These are phyloP conservation scores for Boletellus deceptivus DNA, from an alignment of 1,284 basidiomycete species.

Conservation along the genomic window DNA sequence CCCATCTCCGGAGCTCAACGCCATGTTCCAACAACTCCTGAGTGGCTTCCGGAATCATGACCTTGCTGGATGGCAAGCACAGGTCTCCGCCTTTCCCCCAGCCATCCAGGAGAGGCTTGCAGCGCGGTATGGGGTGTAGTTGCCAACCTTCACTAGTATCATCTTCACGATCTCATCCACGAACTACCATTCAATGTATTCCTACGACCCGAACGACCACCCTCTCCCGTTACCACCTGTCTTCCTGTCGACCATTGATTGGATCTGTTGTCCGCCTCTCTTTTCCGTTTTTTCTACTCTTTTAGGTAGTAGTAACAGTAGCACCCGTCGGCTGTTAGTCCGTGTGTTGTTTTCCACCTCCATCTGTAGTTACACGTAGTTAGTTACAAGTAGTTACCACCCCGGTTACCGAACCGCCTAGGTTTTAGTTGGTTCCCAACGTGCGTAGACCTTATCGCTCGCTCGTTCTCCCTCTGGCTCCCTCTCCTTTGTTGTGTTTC, in stretches of 20 bases:
- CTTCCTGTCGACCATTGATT: constrained; percentile 22
- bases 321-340: constrained; percentile 9
- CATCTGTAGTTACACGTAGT: constrained; percentile 31
- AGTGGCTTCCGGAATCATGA: constrained; percentile 85
- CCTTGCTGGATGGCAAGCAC: constrained; percentile 72
- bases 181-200: constrained; percentile 11
- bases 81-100: constrained; percentile 74
- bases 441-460: constrained; percentile 25
- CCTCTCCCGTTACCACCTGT: constrained; percentile 15
- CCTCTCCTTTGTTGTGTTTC: too few relatives aligned
- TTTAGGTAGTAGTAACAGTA: constrained; percentile 26
- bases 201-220: constrained; percentile 13
- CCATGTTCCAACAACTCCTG: constrained; percentile 86
- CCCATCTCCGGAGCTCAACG: constrained; percentile 85
- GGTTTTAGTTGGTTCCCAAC: constrained; percentile 23
- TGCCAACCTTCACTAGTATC: not conserved
- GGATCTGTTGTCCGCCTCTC: constrained; percentile 18
- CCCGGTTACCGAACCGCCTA: constrained; percentile 25
- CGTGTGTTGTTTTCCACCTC: constrained; percentile 21
- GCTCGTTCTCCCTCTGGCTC: too few relatives aligned
- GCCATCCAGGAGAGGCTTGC: constrained; percentile 76
- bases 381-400: constrained; percentile 34
- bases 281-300: not conserved
- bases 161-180: constrained; percentile 20
- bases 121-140: constrained; percentile 71